Evolutionary conservation across 1,284 basidiomycete genomes (phyloP).

Genomic region (Rhodotorula sp.): DNA sequence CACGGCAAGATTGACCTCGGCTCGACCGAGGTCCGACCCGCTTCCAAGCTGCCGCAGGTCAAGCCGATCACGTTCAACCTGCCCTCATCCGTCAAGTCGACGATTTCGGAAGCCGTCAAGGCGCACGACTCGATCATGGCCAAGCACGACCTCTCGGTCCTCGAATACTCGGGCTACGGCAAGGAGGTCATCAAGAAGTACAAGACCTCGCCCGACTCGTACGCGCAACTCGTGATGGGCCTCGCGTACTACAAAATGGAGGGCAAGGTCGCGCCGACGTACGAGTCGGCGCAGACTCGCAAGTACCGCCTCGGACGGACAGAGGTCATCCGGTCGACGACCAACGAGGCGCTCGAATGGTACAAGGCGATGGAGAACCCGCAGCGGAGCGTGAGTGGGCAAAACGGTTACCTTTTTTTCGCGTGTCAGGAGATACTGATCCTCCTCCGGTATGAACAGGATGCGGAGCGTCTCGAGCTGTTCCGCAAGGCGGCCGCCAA

Average conservation of each 20-base stretch:
- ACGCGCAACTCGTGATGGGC: conserved; percentile 93
- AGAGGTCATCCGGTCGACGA: conserved; percentile 87
- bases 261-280: conserved; percentile 73
- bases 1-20: conserved; percentile 71
- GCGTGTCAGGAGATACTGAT: not conserved
- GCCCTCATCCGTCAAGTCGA: conserved; percentile 56
- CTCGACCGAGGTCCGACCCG: conserved; percentile 55
- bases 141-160: conserved; percentile 76
- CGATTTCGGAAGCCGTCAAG: conserved; percentile 59
- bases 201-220: conserved; percentile 89
- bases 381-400: conserved; percentile 54
- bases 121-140: conserved; percentile 76
- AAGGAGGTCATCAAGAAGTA: conserved; percentile 82
- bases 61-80: conserved; percentile 71
- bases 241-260: conserved; percentile 89
- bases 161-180: conserved; percentile 90
- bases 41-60: conserved; percentile 59
- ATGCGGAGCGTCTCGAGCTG: conserved; percentile 62
- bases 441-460: conserved; percentile 44
- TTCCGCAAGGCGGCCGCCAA: conserved; percentile 77
- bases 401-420: not conserved
- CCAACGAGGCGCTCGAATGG: conserved; percentile 80
- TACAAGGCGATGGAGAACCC: conserved; percentile 81
- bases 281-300: conserved; percentile 92
- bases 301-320: conserved; percentile 90